Evolutionary conservation across 164 flowering plant genomes (phyloP), one percentile per base, ranked within the genome.

Genomic region (Paratinospora sagittata): DNA sequence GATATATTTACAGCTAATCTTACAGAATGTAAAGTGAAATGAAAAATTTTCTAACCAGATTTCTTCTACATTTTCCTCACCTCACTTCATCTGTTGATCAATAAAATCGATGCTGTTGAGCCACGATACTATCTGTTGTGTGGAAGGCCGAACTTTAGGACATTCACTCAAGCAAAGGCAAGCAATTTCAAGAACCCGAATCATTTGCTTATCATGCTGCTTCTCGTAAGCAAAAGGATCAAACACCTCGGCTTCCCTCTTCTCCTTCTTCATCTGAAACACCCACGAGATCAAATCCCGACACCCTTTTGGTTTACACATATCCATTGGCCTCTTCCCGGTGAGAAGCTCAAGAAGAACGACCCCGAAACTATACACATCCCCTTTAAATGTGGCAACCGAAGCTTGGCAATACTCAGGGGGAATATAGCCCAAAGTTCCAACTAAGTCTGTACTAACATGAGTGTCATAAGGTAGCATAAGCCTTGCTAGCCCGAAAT

Each of bases 391-490:
- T 26, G 89, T 87, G 10, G 97, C 95, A 61, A 83, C 84, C 0
- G 88, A 77, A 41, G 97, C 84, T 66, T 85, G 90, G 9, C 91
- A 83, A 76, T 91, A 91, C 69, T 91, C 97, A 0, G 97, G 97
- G 57, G 97, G 97, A 62, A 91, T 91, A 74, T 89, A 91, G 17
- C 97, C 97, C 27, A 91, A 62, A 19, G 97, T 91, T 52, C 97
- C 95, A 64, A 91, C 95, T 17, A 91, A 85, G 75, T 91, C 95
- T 12, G 95, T 91, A 14, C 85, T 84, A 6, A 91, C 91, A 81
- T 91, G 97, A 11, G 95, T 91, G 68, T 89, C 88, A 57, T 83
- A 81, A 1, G 93, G 88, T 4, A 72, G 80, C 63, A 91, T 76
- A 7, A 91, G 88, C 81, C 95, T 84, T 10, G 97, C 86, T 52